A percentile compares a stretch with the other conserved stretches of the same genome.
Evolutionary conservation across 2,329 filamentous ascomycete genomes (phyloP).

Genomic region (Cryphonectria parasitica): DNA sequence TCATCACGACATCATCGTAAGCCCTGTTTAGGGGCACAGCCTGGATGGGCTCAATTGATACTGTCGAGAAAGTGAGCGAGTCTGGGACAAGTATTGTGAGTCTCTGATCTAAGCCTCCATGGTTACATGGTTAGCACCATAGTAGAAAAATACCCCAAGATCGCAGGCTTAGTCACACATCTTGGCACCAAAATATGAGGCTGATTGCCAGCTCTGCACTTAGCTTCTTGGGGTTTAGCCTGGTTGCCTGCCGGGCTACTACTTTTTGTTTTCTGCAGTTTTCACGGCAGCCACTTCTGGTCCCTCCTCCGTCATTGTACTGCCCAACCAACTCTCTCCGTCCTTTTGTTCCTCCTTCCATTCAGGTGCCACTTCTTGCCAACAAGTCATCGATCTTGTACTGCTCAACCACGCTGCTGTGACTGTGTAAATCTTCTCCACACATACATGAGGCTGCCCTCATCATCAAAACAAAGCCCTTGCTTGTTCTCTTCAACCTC

Average conservation of each 20-base stretch:
- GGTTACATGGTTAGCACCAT: background rate
- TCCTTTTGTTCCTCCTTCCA: background rate
- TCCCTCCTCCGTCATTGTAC: slow-evolving; percentile 6
- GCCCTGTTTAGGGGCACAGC: background rate
- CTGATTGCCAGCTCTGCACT: background rate
- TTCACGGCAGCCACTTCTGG: background rate
- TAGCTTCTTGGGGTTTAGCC: background rate
- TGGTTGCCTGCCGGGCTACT: slow-evolving; percentile 6
- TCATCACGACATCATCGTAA: slow-evolving; percentile 23
- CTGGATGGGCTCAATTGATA: background rate
- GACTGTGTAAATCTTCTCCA: background rate
- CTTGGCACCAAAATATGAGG: slow-evolving; percentile 1
- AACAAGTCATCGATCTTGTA: background rate
- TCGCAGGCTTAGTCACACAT: slow-evolving; percentile 11
- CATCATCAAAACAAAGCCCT: slow-evolving; percentile 2
- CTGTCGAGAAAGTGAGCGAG: background rate
- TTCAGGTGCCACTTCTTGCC: background rate
- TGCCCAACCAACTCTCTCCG: background rate
- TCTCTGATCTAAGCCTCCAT: background rate
- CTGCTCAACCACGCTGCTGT: background rate
- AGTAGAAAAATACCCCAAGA: background rate
- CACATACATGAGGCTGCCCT: background rate
- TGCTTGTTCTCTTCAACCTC: background rate
- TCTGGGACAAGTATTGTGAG: background rate
- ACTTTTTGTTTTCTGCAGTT: background rate